Evolutionary conservation across 1,284 basidiomycete genomes (phyloP), one percentile per base, ranked within the genome.

Genomic region (Microbotryomycetes sp.): DNA sequence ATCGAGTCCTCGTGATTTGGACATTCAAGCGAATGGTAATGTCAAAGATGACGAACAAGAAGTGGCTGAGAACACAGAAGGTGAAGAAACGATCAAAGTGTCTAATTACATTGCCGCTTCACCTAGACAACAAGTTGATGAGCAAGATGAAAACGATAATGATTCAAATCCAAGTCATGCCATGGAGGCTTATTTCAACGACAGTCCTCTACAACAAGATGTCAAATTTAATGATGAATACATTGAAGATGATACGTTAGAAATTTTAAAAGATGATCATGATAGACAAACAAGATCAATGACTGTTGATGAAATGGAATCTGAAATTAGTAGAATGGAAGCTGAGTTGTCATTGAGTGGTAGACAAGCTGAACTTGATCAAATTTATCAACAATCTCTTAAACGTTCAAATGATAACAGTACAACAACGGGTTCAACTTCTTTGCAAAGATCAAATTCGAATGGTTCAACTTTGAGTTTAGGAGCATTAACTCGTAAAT

Each of bases 291-390:
- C 12, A 42, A 9, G 36, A 42, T 9, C 54, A 1, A 31, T 69
- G 6, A 61, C 67, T 7, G 48, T 69, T 25, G 65, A 60, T 5
- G 55, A 66, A 45, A 69, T 69, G 67, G 62, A 69, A 56, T 46
- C 49, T 9, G 67, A 69, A 45, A 64, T 69, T 28, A 49, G 36
- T 1, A 53, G 59, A 2, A 69, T 69, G 62, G 65, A 66, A 46
- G 50, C 52, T 3, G 67, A 66, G 29, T 54, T 66, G 1, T 59
- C 58, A 0, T 28, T 54, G 36, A 42, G 36, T 42, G 36, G 36
- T 19, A 42, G 36, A 42, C 36, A 42, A 9, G 36, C 36, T 12
- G 36, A 42, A 9, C 36, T 42, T 19, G 36, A 42, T 12, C 12
- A 9, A 9, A 42, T 42, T 19, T 19, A 19, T 9, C 36, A 42